These are phyloP conservation scores for Yamadazyma oceani DNA, from an alignment of 1,139 yeast species.

Conservation along the genomic window DNA sequence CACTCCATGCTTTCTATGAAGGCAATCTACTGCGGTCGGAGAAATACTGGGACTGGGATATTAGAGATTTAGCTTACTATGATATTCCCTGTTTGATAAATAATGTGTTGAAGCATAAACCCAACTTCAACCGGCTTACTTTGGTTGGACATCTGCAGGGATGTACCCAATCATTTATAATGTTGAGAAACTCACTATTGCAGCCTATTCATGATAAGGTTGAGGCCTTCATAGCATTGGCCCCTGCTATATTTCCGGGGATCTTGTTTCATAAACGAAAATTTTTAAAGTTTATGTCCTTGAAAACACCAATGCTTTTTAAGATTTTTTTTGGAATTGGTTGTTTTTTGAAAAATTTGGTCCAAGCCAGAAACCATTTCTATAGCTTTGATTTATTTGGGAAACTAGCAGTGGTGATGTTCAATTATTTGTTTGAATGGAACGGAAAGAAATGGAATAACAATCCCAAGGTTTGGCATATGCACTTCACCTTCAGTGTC, in stretches of 20 bases:
- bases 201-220: slow-evolving; percentile 44
- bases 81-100: slow-evolving; percentile 77
- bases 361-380: slow-evolving; percentile 45
- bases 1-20: slow-evolving; percentile 51
- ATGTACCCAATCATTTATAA: slow-evolving; percentile 76
- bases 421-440: slow-evolving; percentile 86
- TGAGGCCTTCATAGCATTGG: slow-evolving; percentile 69
- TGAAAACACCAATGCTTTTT: slow-evolving; percentile 35
- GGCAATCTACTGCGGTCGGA: slow-evolving; percentile 48
- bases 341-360: slow-evolving; percentile 61
- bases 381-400: slow-evolving; percentile 56
- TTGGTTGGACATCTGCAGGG: slow-evolving; percentile 91
- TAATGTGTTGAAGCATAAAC: slow-evolving; percentile 48
- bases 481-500: slow-evolving; percentile 86
- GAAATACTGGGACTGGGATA: slow-evolving; percentile 82
- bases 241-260: slow-evolving; percentile 93
- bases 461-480: slow-evolving; percentile 58
- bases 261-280: slow-evolving; percentile 55
- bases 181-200: slow-evolving; percentile 43
- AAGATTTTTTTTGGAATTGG: slow-evolving; percentile 58
- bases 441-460: slow-evolving; percentile 68
- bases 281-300: slow-evolving; percentile 58
- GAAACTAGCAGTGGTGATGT: slow-evolving; percentile 69
- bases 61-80: slow-evolving; percentile 70
- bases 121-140: slow-evolving; percentile 50